Conservation (phyloP, 2,329 filamentous ascomycete species). For the Colletotrichum scovillei region DNA sequence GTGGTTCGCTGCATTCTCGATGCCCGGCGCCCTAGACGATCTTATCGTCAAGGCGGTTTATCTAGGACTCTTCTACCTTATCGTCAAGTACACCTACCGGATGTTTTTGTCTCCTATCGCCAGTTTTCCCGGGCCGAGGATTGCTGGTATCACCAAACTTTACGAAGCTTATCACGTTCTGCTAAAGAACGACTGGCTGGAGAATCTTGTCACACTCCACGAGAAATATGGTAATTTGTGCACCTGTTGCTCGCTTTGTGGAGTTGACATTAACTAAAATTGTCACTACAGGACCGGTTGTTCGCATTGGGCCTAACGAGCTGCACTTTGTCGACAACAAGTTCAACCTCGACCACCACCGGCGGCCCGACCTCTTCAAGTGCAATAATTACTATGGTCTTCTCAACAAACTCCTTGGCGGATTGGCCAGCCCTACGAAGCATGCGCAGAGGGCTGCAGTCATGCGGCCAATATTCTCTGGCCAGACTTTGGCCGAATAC, state of each 20-base stretch:
- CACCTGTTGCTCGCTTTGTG: background rate
- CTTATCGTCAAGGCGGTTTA: background rate
- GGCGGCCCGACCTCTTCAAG: conserved; percentile 32
- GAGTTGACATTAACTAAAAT: too few relatives aligned
- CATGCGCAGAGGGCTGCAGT: conserved; percentile 31
- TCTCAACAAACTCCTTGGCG: conserved; percentile 32
- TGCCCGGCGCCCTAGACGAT: background rate
- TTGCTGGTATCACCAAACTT: conserved; percentile 26
- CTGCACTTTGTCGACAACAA: conserved; percentile 36
- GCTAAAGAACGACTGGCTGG: conserved; percentile 34
- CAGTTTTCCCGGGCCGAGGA: conserved; percentile 23
- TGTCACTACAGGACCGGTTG: conserved; percentile 22
- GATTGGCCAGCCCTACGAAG: conserved; percentile 14
- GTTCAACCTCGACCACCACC: conserved; percentile 34
- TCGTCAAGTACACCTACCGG: conserved; percentile 17
- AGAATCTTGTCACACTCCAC: conserved; percentile 33
- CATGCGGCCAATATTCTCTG: conserved; percentile 35
- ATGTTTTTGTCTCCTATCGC: conserved; percentile 22
- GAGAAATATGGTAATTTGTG: conserved; percentile 19
- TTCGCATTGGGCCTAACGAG: conserved; percentile 36
- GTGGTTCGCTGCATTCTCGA: background rate
- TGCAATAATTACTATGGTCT: conserved; percentile 37
- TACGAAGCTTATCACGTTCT: conserved; percentile 37
- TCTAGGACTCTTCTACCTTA: background rate
- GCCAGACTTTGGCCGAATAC: conserved; percentile 23